These are phyloP conservation scores for Amylostereum chailletii DNA, from an alignment of 1,284 basidiomycete species.

Conservation along the genomic window DNA sequence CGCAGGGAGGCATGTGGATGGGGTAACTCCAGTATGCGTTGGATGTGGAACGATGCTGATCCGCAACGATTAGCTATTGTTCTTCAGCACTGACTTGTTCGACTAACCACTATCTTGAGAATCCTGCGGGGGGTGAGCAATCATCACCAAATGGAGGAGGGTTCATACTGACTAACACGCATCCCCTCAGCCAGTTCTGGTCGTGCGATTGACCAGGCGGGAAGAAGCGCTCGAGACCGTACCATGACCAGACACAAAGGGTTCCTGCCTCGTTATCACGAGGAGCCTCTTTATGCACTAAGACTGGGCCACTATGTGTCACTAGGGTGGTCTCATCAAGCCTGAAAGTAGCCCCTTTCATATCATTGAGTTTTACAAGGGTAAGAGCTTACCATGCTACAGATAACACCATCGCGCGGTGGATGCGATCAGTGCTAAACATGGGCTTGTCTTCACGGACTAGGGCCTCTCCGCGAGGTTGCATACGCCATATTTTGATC, in stretches of 20 bases:
- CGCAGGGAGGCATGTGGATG: too few species aligned
- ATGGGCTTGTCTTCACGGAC: conserved; percentile 64
- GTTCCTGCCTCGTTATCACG: too few species aligned
- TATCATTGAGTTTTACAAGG: neutral
- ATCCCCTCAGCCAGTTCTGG: conserved; percentile 41
- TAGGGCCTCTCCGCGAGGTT: conserved; percentile 26
- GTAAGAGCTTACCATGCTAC: conserved; percentile 41
- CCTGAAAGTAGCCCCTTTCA: conserved; percentile 29
- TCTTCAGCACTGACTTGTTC: too few species aligned
- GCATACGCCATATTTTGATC: conserved; percentile 62
- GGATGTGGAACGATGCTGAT: too few species aligned
- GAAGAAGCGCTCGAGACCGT: neutral
- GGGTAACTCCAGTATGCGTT: too few species aligned
- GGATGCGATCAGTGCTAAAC: conserved; percentile 56
- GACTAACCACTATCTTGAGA: conserved; percentile 59
- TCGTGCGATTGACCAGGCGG: conserved; percentile 38
- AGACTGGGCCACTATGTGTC: conserved; percentile 50
- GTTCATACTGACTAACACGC: conserved; percentile 43
- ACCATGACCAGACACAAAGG: neutral
- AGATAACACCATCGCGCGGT: conserved; percentile 56
- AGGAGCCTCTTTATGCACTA: conserved; percentile 28
- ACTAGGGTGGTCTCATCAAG: conserved; percentile 48
- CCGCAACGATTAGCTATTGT: too few species aligned
- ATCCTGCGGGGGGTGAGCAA: conserved; percentile 34
- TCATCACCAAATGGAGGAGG: conserved; percentile 4